Percentiles rank a stretch among this genome's conserved stretches.
phyloP scores from a whole-genome alignment of 2,329 filamentous ascomycete genomes.

The Fusarium newnesense region DNA sequence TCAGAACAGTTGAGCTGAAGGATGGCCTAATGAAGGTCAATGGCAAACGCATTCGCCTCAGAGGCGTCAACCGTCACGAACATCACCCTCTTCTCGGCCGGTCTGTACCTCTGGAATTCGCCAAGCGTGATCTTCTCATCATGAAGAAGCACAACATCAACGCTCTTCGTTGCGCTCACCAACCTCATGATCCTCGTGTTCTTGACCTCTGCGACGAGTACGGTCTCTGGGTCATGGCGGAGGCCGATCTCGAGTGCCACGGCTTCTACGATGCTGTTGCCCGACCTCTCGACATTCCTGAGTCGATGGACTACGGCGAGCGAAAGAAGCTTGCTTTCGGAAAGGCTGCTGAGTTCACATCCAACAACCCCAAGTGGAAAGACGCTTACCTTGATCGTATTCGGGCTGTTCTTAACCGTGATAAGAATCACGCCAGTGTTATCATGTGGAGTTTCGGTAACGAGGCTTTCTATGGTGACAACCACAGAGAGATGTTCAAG shows the following conservation, averaged over 20 bases:
- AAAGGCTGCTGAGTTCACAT: slow-evolving; percentile 67
- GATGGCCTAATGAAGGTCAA: slow-evolving; percentile 73
- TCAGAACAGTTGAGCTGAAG: slow-evolving; percentile 72
- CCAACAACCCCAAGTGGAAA: slow-evolving; percentile 69
- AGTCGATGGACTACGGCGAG: slow-evolving; percentile 68
- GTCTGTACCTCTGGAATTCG: slow-evolving; percentile 70
- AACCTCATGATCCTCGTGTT: slow-evolving; percentile 70
- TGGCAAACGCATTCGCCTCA: slow-evolving; percentile 68
- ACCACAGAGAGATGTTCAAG: slow-evolving; percentile 75
- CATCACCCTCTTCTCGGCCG: slow-evolving; percentile 73
- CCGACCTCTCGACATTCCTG: slow-evolving; percentile 62
- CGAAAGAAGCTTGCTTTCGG: slow-evolving; percentile 66
- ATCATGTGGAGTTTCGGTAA: slow-evolving; percentile 81
- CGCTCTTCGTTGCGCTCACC: slow-evolving; percentile 74
- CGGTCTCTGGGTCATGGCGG: slow-evolving; percentile 69
- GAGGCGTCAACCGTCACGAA: slow-evolving; percentile 73
- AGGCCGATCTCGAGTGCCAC: slow-evolving; percentile 64
- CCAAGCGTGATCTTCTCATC: slow-evolving; percentile 68
- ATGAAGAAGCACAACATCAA: slow-evolving; percentile 81
- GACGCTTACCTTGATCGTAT: slow-evolving; percentile 75
- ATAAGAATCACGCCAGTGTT: slow-evolving; percentile 77
- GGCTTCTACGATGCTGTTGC: slow-evolving; percentile 63
- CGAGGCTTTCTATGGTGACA: slow-evolving; percentile 76
- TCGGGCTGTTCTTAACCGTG: slow-evolving; percentile 70
- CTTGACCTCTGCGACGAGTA: slow-evolving; percentile 72